Conservation (phyloP, 2,329 filamentous ascomycete species). For the Hypoxylon rubiginosum region DNA sequence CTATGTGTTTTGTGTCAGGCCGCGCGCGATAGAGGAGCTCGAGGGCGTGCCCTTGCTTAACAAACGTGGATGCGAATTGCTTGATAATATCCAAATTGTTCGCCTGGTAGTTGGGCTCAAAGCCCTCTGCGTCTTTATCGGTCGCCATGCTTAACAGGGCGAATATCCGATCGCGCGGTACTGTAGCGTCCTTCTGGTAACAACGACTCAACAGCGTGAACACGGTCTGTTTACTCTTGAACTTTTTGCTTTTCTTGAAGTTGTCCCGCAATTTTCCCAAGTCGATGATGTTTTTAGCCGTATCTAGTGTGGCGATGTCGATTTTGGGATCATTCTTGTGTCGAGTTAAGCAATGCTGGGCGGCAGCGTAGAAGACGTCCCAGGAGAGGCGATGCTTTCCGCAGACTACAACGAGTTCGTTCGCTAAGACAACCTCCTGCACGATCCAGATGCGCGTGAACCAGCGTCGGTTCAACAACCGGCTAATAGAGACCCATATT, state of each 20-base stretch:
- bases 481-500: background rate
- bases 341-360: background rate
- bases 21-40: background rate
- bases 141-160: background rate
- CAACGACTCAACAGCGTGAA: background rate
- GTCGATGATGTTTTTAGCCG: background rate
- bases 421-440: background rate
- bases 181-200: background rate
- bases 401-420: background rate
- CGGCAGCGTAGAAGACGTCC: background rate
- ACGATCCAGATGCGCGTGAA: constrained; percentile 1
- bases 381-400: background rate
- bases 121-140: background rate
- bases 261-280: background rate
- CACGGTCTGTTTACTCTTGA: background rate
- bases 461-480: background rate
- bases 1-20: background rate
- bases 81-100: background rate
- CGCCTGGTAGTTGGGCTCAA: background rate
- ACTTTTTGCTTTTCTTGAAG: background rate
- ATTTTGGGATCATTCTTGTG: background rate
- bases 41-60: background rate
- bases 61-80: background rate
- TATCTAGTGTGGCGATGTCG: background rate
- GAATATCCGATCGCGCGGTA: background rate